phyloP scores from a whole-genome alignment of 306 rosid genomes.

The Casuarina cunninghamiana region DNA sequence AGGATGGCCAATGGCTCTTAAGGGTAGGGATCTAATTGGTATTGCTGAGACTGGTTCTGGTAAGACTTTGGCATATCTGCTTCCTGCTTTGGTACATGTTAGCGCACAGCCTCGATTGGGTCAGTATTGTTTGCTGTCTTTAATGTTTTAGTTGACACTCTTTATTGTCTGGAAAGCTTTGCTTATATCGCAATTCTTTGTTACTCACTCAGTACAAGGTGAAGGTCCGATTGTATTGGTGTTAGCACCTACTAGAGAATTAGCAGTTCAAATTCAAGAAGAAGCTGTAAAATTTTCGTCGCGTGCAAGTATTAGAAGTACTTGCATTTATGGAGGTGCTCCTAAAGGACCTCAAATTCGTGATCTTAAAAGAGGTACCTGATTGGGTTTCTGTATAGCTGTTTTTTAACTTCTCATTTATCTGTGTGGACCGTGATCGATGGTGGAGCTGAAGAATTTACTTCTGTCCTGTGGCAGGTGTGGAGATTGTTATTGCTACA shows the following conservation, averaged over 20 bases:
- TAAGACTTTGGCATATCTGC: conserved; percentile 84
- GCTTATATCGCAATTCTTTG: conserved; percentile 22
- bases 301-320: conserved; percentile 56
- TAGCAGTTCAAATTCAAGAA: conserved; percentile 95
- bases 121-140: conserved; percentile 31
- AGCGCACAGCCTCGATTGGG: conserved; percentile 89
- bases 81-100: conserved; percentile 88
- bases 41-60: conserved; percentile 99
- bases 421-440: not conserved
- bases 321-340: conserved; percentile 93
- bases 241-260: conserved; percentile 90
- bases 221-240: conserved; percentile 88
- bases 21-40: conserved; percentile 91
- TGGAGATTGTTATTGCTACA: conserved; percentile 93
- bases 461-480: conserved; percentile 50
- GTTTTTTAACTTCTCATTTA: conserved; percentile 3
- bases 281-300: conserved; percentile 74
- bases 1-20: conserved; percentile 99
- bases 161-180: not conserved
- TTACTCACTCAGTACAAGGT: conserved; percentile 53
- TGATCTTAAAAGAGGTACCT: conserved; percentile 75
- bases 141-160: not conserved
- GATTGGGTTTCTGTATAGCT: conserved; percentile 2
- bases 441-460: conserved; percentile 17
- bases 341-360: conserved; percentile 99